Conservation (phyloP, 495 filamentous ascomycete species). For the Niebla homalea region DNA sequence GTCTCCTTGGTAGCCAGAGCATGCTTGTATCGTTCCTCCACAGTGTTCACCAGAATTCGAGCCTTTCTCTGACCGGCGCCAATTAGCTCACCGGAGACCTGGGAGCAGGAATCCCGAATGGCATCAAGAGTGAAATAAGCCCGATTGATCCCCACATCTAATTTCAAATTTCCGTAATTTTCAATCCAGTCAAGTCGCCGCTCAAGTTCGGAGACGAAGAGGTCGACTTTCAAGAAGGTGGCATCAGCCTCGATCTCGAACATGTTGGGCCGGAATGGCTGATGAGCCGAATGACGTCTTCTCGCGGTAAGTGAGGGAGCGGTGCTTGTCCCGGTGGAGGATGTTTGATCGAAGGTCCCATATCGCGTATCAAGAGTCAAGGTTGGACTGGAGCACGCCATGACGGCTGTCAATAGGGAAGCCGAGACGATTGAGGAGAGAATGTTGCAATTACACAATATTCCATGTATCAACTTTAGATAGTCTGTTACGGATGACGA, state of each 20-base stretch:
- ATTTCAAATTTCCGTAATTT: slow-evolving; percentile 65
- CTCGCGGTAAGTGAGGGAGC: slow-evolving; percentile 14
- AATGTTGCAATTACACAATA: no score
- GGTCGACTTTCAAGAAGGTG: slow-evolving; percentile 66
- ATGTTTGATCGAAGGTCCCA: slow-evolving; percentile 10
- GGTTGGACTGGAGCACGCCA: slow-evolving; percentile 35
- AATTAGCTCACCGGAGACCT: slow-evolving; percentile 83
- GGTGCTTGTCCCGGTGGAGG: not conserved
- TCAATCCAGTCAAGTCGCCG: slow-evolving; percentile 79
- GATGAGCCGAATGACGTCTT: slow-evolving; percentile 53
- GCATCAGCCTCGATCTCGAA: slow-evolving; percentile 55
- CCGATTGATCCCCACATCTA: slow-evolving; percentile 68
- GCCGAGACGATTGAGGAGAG: no score
- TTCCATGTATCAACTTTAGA: no score
- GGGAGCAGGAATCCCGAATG: slow-evolving; percentile 73
- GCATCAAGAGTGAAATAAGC: slow-evolving; percentile 78
- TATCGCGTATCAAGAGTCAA: slow-evolving; percentile 34
- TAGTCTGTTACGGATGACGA: no score
- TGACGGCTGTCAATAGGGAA: slow-evolving; percentile 11
- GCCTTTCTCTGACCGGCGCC: slow-evolving; percentile 75
- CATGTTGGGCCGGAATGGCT: slow-evolving; percentile 44
- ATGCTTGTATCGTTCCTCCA: slow-evolving; percentile 84
- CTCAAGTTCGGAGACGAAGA: slow-evolving; percentile 81
- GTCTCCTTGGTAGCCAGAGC: slow-evolving; percentile 76
- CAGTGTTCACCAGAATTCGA: slow-evolving; percentile 78